Evolutionary conservation across 345 rosid genomes (phyloP).

Genomic region (Citrus hindsii): DNA sequence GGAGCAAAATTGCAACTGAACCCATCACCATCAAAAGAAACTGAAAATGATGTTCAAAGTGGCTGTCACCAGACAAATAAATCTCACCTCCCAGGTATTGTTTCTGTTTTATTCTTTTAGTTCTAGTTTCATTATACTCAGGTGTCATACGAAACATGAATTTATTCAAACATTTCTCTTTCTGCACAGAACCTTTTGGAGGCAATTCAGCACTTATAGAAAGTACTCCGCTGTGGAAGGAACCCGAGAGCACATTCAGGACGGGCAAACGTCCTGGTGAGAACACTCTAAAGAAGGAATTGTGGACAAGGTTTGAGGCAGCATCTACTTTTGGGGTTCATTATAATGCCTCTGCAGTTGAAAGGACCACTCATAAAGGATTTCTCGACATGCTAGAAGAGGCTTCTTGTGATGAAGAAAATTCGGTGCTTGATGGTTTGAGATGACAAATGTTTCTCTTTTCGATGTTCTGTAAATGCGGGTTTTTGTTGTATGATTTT

Average conservation of each 20-base stretch:
- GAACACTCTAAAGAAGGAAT: slow-evolving; percentile 85
- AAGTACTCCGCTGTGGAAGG: slow-evolving; percentile 68
- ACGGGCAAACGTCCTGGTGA: slow-evolving; percentile 72
- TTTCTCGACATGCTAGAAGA: slow-evolving; percentile 93
- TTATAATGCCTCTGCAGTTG: slow-evolving; percentile 25
- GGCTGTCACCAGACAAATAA: slow-evolving; percentile 15
- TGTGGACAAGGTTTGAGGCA: slow-evolving; percentile 94
- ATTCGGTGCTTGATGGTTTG: slow-evolving; percentile 11
- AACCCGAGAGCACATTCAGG: slow-evolving; percentile 41
- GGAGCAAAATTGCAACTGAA: slow-evolving; percentile 14
- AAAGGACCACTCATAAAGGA: slow-evolving; percentile 46
- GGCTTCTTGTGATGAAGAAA: slow-evolving; percentile 54
- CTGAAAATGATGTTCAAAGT: slow-evolving; percentile 15
- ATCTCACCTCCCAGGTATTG: slow-evolving; percentile 16
- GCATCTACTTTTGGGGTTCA: slow-evolving; percentile 42
- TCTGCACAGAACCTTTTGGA: slow-evolving; percentile 26
- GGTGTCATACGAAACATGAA: background rate
- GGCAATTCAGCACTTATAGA: slow-evolving; percentile 27
- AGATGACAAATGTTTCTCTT: slow-evolving; percentile 14
- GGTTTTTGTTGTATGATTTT: background rate
- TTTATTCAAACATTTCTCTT: background rate
- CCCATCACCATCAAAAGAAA: slow-evolving; percentile 10
- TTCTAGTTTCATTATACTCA: background rate
- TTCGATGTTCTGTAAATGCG: background rate
- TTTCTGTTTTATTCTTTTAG: background rate